These are phyloP conservation scores for Kluyveromyces dobzhanskii DNA, from an alignment of 805 yeast species.

Conservation along the genomic window DNA sequence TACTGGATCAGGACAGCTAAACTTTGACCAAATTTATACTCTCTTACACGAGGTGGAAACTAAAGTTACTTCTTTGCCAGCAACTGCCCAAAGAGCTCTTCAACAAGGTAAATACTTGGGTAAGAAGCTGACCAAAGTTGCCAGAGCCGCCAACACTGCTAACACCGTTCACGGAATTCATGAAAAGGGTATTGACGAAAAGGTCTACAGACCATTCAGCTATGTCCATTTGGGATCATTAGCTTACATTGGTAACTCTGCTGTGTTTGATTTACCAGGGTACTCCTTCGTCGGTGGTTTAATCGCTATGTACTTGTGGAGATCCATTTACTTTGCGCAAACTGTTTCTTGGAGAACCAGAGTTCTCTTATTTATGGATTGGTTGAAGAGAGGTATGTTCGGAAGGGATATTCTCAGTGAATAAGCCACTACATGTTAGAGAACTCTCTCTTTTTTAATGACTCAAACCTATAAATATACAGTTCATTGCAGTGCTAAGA, in stretches of 20 bases:
- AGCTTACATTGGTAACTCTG: constrained; percentile 64
- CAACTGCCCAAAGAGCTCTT: constrained; percentile 66
- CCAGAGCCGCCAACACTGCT: constrained; percentile 39
- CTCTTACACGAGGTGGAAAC: constrained; percentile 49
- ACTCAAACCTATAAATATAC: too few species aligned
- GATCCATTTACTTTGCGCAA: constrained; percentile 62
- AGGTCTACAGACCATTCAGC: constrained; percentile 47
- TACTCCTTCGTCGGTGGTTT: constrained; percentile 57
- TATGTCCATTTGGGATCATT: constrained; percentile 52
- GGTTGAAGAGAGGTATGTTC: constrained; percentile 54
- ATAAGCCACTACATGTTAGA: too few species aligned
- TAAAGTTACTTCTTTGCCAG: constrained; percentile 59
- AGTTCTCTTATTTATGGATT: constrained; percentile 55
- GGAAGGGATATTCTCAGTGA: constrained; percentile 41
- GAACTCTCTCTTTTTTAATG: too few species aligned
- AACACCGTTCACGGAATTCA: constrained; percentile 37
- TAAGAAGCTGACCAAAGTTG: constrained; percentile 46
- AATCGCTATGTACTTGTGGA: constrained; percentile 66
- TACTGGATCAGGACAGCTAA: constrained; percentile 40
- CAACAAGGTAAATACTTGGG: constrained; percentile 66
- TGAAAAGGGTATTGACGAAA: constrained; percentile 30
- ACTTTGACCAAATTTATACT: constrained; percentile 42
- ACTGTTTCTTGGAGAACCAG: constrained; percentile 58
- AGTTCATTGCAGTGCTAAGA: too few species aligned
- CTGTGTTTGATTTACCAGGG: constrained; percentile 59